Evolutionary conservation across 331 rosid species (phyloP).

Genomic region (Quercus tomentella): DNA sequence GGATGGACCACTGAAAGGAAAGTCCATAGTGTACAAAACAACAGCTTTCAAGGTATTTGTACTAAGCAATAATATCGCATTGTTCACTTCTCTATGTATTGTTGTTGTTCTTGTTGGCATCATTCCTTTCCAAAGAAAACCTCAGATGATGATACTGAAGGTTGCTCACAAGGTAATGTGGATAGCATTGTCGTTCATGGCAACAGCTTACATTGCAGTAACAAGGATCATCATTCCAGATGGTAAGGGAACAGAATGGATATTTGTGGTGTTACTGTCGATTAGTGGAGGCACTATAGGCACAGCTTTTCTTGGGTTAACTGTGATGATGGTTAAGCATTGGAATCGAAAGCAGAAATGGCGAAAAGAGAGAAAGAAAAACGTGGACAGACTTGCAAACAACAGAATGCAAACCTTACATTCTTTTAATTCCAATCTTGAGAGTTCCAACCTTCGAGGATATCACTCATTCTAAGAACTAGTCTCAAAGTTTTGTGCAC

Average conservation of each 20-base stretch:
- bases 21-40: constrained; percentile 32
- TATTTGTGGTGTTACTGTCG: background rate
- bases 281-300: background rate
- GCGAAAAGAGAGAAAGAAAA: background rate
- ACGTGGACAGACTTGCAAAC: background rate
- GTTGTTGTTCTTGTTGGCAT: no score
- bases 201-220: constrained; percentile 10
- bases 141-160: no score
- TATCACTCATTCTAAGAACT: background rate
- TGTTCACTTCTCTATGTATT: no score
- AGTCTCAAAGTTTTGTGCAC: no score
- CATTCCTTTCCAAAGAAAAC: no score
- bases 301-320: background rate
- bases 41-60: constrained; percentile 46
- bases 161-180: no score
- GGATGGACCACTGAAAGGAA: constrained; percentile 44
- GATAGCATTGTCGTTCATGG: no score
- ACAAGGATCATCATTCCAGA: constrained; percentile 37
- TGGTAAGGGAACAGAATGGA: background rate
- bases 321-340: background rate
- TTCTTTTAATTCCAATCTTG: background rate
- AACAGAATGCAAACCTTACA: background rate
- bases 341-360: background rate
- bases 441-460: background rate
- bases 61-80: no score